Conservation (phyloP, 805 yeast genomes). For the Teunomyces tritomae region DNA sequence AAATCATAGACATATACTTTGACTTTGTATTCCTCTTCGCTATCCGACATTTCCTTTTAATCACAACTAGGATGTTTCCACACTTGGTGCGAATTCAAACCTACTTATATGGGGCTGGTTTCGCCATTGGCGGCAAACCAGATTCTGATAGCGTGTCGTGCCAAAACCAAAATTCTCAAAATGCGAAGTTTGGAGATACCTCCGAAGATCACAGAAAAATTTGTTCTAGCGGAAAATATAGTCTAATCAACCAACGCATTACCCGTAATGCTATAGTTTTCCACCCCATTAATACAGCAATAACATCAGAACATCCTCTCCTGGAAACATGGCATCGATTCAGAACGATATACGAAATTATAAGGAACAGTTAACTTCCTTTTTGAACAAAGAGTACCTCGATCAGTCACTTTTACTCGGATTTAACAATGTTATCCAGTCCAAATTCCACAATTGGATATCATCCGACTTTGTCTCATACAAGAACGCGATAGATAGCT, state of each 20-base stretch:
- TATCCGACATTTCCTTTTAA: slow-evolving; percentile 5
- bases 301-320: background rate
- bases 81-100: no score
- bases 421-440: slow-evolving; percentile 46
- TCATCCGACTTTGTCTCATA: slow-evolving; percentile 34
- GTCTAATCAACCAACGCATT: background rate
- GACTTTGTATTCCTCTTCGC: slow-evolving; percentile 36
- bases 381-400: slow-evolving; percentile 17
- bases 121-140: slow-evolving; percentile 2
- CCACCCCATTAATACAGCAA: background rate
- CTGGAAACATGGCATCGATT: background rate
- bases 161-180: background rate
- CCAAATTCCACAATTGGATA: slow-evolving; percentile 45
- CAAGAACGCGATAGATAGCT: slow-evolving; percentile 7
- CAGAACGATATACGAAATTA: slow-evolving; percentile 6
- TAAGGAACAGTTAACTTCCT: slow-evolving; percentile 28
- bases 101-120: background rate
- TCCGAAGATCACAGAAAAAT: background rate
- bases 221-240: background rate
- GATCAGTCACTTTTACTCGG: slow-evolving; percentile 50
- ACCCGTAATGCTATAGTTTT: slow-evolving; percentile 1
- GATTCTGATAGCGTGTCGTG: background rate
- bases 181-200: background rate
- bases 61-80: no score
- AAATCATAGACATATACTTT: slow-evolving; percentile 62